These are phyloP conservation scores for Solanum sejunctum DNA, from an alignment of 257 asterid genomes.

Conservation along the genomic window DNA sequence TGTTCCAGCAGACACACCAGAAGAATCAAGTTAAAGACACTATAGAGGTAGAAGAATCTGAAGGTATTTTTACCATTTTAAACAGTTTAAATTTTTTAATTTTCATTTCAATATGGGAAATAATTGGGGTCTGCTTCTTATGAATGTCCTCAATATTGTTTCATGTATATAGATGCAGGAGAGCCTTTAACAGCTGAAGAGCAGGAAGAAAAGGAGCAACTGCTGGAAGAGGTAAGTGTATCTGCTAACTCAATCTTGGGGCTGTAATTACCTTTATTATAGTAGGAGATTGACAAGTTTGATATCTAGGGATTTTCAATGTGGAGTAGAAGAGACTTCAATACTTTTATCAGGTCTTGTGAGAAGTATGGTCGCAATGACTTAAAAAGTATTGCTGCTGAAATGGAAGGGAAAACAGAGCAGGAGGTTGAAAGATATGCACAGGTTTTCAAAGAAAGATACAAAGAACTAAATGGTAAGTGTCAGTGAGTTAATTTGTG, in stretches of 20 bases:
- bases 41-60: conserved; percentile 83
- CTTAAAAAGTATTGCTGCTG: conserved; percentile 70
- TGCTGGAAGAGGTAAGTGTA: conserved; percentile 67
- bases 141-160: neutral
- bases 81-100: neutral
- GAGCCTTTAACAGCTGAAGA: conserved; percentile 96
- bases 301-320: conserved; percentile 73
- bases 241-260: neutral
- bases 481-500: neutral
- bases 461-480: conserved; percentile 83
- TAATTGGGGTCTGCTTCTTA: conserved; percentile 1
- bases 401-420: conserved; percentile 95
- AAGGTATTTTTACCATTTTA: conserved; percentile 35
- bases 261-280: neutral
- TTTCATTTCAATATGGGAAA: conserved; percentile 3
- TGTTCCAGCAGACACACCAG: conserved; percentile 59
- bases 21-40: conserved; percentile 84
- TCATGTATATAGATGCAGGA: conserved; percentile 49
- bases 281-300: neutral
- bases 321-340: conserved; percentile 98
- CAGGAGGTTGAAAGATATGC: conserved; percentile 97
- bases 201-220: conserved; percentile 87
- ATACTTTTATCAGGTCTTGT: conserved; percentile 89
- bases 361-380: conserved; percentile 94
- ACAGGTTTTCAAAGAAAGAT: conserved; percentile 76